phyloP scores from a whole-genome alignment of 495 filamentous ascomycete genomes.

The Niebla homalea region DNA sequence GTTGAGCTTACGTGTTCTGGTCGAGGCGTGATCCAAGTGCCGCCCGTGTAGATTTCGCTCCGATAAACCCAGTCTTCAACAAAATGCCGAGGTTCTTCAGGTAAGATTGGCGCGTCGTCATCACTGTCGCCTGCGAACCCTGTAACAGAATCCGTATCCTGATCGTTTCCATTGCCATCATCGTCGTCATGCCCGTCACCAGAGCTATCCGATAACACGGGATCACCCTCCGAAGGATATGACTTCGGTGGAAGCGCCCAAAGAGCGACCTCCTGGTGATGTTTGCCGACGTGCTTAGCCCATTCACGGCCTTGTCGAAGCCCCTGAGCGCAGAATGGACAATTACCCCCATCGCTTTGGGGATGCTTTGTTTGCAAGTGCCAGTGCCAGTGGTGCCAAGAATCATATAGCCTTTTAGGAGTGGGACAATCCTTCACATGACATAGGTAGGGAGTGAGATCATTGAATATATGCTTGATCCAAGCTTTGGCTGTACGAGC shows the following conservation, averaged over 20 bases:
- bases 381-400: constrained; percentile 16
- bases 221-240: no score
- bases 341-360: background rate
- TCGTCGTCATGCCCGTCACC: no score
- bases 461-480: constrained; percentile 21
- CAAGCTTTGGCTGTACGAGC: constrained; percentile 7
- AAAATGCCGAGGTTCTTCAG: no score
- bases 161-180: no score
- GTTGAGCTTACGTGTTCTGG: no score
- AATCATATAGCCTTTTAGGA: constrained; percentile 15
- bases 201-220: no score
- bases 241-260: background rate
- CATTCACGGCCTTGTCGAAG: background rate
- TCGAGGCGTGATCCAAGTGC: no score
- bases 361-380: constrained; percentile 14
- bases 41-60: no score
- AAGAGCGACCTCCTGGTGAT: constrained; percentile 7
- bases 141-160: no score
- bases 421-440: constrained; percentile 11
- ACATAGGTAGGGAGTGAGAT: constrained; percentile 22
- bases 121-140: no score
- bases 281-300: constrained; percentile 1
- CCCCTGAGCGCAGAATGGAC: background rate
- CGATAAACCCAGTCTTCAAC: no score
- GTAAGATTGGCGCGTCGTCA: no score